Conservation (phyloP, 2,329 filamentous ascomycete genomes). For the Aspergillus fijiensis region DNA sequence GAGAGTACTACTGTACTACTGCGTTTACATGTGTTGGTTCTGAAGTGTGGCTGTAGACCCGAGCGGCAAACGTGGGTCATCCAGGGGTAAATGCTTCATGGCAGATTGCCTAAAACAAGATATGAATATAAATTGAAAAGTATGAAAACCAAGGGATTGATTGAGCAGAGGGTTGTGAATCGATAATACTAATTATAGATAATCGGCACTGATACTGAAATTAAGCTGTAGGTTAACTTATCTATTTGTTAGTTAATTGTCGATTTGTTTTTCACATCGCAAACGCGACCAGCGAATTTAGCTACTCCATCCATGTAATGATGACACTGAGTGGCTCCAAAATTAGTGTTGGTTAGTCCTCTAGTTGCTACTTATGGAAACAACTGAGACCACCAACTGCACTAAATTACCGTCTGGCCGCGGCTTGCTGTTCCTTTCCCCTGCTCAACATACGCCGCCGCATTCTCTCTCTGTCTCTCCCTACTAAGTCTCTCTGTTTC, state of each 20-base stretch:
- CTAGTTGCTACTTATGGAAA: not conserved
- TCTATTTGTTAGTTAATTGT: too few species aligned
- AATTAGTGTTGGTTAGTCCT: not conserved
- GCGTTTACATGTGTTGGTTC: not conserved
- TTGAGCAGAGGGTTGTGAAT: not conserved
- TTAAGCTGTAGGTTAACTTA: not conserved
- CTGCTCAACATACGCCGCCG: not conserved
- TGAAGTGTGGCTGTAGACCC: not conserved
- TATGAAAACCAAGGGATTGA: not conserved
- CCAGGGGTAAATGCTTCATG: slow-evolving; percentile 13
- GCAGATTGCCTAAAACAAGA: not conserved
- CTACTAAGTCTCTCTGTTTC: not conserved
- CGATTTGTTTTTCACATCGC: not conserved
- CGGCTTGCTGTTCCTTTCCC: not conserved
- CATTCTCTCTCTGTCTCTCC: not conserved
- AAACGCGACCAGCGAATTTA: not conserved
- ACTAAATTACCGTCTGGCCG: not conserved
- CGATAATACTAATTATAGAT: not conserved
- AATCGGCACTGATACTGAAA: not conserved
- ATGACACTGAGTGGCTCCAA: not conserved
- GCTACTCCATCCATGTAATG: not conserved
- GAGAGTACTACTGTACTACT: not conserved
- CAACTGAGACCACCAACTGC: not conserved
- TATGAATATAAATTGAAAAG: not conserved
- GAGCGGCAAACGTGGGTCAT: slow-evolving; percentile 14